phyloP scores from a whole-genome alignment of 2,329 filamentous ascomycete species.

The Colletotrichum higginsianum region DNA sequence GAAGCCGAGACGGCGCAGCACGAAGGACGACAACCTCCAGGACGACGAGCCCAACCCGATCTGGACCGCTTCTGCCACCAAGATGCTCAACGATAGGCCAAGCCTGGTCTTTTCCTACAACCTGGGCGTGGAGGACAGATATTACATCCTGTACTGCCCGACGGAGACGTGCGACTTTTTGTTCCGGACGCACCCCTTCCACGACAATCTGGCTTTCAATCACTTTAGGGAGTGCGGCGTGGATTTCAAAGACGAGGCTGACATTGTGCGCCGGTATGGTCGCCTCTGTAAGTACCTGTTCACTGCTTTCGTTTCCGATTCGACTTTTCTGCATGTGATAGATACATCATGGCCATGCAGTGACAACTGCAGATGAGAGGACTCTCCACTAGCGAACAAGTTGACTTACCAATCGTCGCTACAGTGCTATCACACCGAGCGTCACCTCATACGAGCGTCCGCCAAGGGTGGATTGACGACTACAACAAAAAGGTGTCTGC shows the following conservation, averaged over 20 bases:
- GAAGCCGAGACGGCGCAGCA: too few relatives aligned
- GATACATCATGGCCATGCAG: too few relatives aligned
- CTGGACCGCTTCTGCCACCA: background rate
- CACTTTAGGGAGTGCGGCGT: constrained; percentile 1
- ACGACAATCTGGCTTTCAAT: background rate
- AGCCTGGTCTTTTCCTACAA: background rate
- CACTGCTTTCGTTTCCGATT: constrained; percentile 27
- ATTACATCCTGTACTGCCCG: background rate
- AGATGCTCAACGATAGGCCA: accelerated
- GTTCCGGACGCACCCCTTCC: background rate
- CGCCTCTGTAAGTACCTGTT: background rate
- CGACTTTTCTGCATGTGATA: too few relatives aligned
- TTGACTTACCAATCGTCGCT: background rate
- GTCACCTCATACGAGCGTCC: background rate
- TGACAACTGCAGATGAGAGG: too few relatives aligned
- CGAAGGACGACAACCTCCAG: too few relatives aligned
- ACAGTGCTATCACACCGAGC: background rate
- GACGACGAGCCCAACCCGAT: background rate
- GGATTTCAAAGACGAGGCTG: background rate
- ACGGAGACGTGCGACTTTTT: background rate
- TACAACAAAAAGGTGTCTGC: background rate
- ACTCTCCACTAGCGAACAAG: too few relatives aligned
- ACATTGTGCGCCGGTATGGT: constrained; percentile 3
- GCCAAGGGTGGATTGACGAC: background rate
- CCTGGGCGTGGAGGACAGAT: background rate